Base-by-base conservation (phyloP, 2,329 filamentous ascomycete species). In the Cytospora piceae region DNA sequence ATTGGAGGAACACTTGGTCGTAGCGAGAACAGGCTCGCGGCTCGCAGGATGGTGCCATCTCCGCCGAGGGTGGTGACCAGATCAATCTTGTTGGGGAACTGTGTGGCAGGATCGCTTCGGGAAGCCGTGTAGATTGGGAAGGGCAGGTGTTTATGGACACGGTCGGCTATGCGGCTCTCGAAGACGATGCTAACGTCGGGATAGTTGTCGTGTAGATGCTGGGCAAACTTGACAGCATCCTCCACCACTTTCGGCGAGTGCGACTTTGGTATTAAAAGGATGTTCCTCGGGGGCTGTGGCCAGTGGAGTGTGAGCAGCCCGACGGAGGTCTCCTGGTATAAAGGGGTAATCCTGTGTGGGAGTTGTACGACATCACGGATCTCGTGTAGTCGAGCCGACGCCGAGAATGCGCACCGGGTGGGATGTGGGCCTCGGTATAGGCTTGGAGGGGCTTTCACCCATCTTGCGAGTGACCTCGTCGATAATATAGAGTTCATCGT, bases 41-140 rank as follows among this genome's bases (percentile, higher is more conserved):
- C 93, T 67, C 92, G 91, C 56, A 97, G 78, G 62, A 97, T 94
- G 2, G 93, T 97, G 67, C 93, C 93, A 76, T 99, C 95, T 52
- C 95, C 95, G 61, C 95, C 95, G 58, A 99, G 87, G 0, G 95
- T 98, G 53, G 92, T 89, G 27, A 94, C 90, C 66, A 97, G 82
- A 73, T 99, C 95, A 66, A 96, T 90, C 79, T 95, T 97, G 65
- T 87, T 82, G 51, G 92, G 87, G 63, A 95, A 87, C 27, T 80
- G 82, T 37, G 81, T 77, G 31, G 69, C 71, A 1, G 83, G 75
- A 49, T 79, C 78, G 65, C 69, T 69, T 61, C 78, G 82, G 62
- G 78, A 78, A 39, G 84, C 82, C 71, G 85, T 83, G 74, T 92
- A 94, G 51, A 96, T 84, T 6, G 93, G 91, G 69, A 93, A 93